Conservation (phyloP, 75 land plant species). For the Adiantum capillusveneris region DNA sequence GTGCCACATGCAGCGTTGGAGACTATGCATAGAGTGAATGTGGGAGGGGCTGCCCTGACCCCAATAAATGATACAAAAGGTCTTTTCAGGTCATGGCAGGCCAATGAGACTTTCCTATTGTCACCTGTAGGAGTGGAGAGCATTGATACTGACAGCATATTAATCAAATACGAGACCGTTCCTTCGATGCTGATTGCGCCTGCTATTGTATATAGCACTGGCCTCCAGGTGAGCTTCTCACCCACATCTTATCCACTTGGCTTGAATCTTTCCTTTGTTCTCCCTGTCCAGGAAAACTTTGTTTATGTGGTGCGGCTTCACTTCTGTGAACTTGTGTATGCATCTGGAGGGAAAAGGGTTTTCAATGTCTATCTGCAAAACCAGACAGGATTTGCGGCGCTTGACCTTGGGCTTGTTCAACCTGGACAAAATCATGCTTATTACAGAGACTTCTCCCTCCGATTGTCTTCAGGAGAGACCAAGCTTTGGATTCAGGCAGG, state of each 20-base stretch:
- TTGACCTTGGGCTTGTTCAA: conserved; percentile 15
- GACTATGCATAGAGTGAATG: conserved; percentile 68
- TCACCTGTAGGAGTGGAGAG: conserved; percentile 2
- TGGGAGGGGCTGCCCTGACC: conserved; percentile 58
- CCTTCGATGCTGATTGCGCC: conserved; percentile 16
- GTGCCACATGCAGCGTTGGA: conserved; percentile 41
- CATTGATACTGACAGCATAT: background rate
- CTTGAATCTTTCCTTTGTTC: conserved; percentile 36
- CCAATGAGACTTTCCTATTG: conserved; percentile 11
- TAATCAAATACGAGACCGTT: conserved; percentile 9
- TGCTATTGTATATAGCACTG: conserved; percentile 16
- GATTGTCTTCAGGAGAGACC: conserved; percentile 13
- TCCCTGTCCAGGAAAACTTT: conserved; percentile 33
- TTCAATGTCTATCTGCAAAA: conserved; percentile 32
- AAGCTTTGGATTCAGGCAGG: conserved; percentile 71
- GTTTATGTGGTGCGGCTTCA: conserved; percentile 43
- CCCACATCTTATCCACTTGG: conserved; percentile 1
- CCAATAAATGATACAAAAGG: conserved; percentile 47
- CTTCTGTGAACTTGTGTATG: conserved; percentile 37
- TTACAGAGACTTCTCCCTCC: conserved; percentile 42
- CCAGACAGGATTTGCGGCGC: conserved; percentile 10
- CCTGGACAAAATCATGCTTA: conserved; percentile 31
- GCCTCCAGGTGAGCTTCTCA: conserved; percentile 1
- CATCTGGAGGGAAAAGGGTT: conserved; percentile 8
- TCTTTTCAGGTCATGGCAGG: conserved; percentile 19